Base-by-base conservation (phyloP, 2,329 filamentous ascomycete species). In the Fusarium verticillioides region DNA sequence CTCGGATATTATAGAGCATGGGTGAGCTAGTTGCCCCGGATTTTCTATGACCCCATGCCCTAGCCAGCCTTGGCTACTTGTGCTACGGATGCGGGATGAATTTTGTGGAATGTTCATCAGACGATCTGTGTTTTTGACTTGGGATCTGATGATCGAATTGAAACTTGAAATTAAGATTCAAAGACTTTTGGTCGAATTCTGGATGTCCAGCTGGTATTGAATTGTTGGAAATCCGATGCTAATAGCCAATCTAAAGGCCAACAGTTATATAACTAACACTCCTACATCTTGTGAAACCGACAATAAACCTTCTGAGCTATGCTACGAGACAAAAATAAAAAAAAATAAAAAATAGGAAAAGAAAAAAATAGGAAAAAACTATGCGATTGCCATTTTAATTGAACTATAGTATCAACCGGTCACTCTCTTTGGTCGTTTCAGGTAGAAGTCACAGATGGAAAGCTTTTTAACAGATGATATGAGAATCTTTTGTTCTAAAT, bases 261-360 rank as follows among this genome's bases (percentile, higher is more conserved):
- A 34, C 16, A 19, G 4, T 9, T 34, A 0, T 23, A 5, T 7
- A 9, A 26, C 2, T 1, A 19, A n/a, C 3, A 2, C 21, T n/a
- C 0, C 0, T 21, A 26, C 3, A 2, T 26, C 9, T 26, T 9
- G 6, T 2, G 6, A 19, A 19, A 23, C 3, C 1, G 9, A 9
- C 1, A 4, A 26, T 26, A 26, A 26, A 26, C 4, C 26, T 26
- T 26, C 26, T 7, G 26, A 26, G 26, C 26, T 4, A 26, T 26
- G 26, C 26, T 26, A 26, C 4, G 26, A 26, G 26, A 26, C 26
- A 5, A 5, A 5, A 26, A 26, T 4, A 26, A 26, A 26, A 26
- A 26, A 26, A 26, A 26, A 26, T 4, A 26, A 7, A 26, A 26
- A 26, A 7, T 4, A 26, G 5, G 4, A 26, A 26, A 26, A 7